Conservation (phyloP, 2,329 filamentous ascomycete species). For the Botrytis fabae region DNA sequence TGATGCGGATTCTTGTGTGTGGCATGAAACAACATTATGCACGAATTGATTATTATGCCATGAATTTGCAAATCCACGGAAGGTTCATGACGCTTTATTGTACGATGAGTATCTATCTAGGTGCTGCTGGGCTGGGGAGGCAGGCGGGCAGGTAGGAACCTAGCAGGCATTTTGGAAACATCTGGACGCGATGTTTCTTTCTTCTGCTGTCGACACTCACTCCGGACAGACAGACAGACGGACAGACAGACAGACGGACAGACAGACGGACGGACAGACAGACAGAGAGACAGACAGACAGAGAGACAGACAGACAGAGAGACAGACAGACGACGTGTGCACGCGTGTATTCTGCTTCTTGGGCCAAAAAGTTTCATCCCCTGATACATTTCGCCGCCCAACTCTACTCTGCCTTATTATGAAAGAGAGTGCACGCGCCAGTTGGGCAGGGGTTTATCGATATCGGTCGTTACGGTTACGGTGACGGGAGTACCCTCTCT, state of each 20-base stretch:
- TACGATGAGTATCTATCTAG: background rate
- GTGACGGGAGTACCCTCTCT: background rate
- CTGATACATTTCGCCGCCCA: background rate
- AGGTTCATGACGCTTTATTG: background rate
- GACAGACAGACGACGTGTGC: no score
- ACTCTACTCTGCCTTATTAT: background rate
- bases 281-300: no score
- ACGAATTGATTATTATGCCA: background rate
- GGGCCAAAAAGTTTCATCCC: background rate
- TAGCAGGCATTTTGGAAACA: background rate
- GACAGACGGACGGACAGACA: no score
- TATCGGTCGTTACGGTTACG: slow-evolving; percentile 21
- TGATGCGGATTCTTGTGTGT: background rate
- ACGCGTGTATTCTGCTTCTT: background rate
- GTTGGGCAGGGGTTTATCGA: background rate
- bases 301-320: no score
- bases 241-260: no score
- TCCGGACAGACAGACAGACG: background rate
- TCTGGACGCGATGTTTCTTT: background rate
- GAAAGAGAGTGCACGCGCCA: slow-evolving; percentile 14
- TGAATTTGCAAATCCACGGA: background rate
- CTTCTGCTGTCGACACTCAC: background rate
- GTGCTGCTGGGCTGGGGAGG: no score
- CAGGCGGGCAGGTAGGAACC: background rate
- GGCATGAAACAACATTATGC: background rate